phyloP scores from a whole-genome alignment of 2,329 filamentous ascomycete genomes.

The Mycosphaerella sp. region DNA sequence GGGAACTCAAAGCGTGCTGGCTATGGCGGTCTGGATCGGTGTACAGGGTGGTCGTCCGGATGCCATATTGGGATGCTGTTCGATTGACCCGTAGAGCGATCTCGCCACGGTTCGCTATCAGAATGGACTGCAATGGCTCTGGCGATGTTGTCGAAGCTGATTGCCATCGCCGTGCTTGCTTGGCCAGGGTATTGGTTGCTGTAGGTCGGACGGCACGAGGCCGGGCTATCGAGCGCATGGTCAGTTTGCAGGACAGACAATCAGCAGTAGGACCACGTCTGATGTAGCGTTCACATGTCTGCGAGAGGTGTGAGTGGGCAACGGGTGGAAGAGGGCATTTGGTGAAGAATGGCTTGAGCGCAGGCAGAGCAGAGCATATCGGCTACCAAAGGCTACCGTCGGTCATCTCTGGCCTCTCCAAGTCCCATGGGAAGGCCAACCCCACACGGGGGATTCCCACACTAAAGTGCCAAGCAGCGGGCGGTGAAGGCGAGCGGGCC shows the following conservation, averaged over 20 bases:
- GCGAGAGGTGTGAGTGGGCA: too few species aligned
- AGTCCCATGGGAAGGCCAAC: too few species aligned
- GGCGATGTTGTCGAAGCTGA: conserved; percentile 19
- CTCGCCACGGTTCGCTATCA: conserved; percentile 96
- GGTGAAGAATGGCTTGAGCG: too few species aligned
- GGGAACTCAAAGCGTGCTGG: conserved; percentile 81
- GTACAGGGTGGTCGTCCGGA: conserved; percentile 89
- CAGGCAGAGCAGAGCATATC: too few species aligned
- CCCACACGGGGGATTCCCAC: too few species aligned
- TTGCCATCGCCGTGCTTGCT: conserved; percentile 22
- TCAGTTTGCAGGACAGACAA: neutral
- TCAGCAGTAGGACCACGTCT: neutral
- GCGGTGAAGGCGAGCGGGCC: too few species aligned
- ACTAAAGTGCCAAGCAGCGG: too few species aligned
- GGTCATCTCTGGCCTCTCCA: too few species aligned
- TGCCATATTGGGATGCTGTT: conserved; percentile 81
- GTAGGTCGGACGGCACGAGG: conserved; percentile 20
- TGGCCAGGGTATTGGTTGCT: conserved; percentile 15
- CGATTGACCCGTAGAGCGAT: conserved; percentile 89
- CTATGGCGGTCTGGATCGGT: conserved; percentile 82
- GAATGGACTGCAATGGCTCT: conserved; percentile 54
- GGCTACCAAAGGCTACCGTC: too few species aligned
- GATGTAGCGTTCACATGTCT: neutral
- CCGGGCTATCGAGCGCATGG: conserved; percentile 23
- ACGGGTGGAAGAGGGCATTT: too few species aligned